Conservation (phyloP, 148 eudicot species). For the Vaccinium myrtillus region DNA sequence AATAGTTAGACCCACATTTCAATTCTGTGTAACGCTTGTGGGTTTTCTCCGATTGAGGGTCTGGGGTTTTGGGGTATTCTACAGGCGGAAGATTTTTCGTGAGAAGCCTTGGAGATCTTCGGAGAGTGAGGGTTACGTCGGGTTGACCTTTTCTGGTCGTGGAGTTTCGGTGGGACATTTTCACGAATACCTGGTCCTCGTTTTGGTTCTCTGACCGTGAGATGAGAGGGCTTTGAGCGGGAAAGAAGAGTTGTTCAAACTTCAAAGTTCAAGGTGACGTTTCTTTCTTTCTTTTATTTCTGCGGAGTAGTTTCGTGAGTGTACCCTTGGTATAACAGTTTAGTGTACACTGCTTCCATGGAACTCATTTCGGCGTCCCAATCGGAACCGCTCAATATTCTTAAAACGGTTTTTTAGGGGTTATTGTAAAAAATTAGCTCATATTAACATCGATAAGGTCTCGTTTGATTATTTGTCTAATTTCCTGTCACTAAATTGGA, state of each 20-base stretch:
- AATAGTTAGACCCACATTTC: slow-evolving; percentile 16
- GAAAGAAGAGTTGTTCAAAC: neutral
- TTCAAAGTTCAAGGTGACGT: neutral
- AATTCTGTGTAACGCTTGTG: neutral
- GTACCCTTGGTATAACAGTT: no score
- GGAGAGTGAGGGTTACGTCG: slow-evolving; percentile 20
- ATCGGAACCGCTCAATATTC: no score
- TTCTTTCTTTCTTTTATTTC: no score
- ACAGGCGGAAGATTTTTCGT: slow-evolving; percentile 9
- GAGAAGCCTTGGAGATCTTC: slow-evolving; percentile 59
- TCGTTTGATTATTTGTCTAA: no score
- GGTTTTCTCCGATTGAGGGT: slow-evolving; percentile 12
- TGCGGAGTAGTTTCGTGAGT: no score
- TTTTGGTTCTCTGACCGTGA: neutral
- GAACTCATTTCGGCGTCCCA: no score
- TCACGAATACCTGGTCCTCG: slow-evolving; percentile 38
- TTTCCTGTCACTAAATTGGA: no score
- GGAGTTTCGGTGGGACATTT: slow-evolving; percentile 52
- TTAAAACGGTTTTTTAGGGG: no score
- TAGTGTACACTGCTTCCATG: no score
- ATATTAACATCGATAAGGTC: no score
- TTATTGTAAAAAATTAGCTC: no score
- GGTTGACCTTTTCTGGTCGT: slow-evolving; percentile 4
- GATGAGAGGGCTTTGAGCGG: neutral
- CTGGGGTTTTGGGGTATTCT: slow-evolving; percentile 31